Evolutionary conservation across 768 basidiomycete genomes (phyloP).

Genomic region (Symmetrospora coprosmae): DNA sequence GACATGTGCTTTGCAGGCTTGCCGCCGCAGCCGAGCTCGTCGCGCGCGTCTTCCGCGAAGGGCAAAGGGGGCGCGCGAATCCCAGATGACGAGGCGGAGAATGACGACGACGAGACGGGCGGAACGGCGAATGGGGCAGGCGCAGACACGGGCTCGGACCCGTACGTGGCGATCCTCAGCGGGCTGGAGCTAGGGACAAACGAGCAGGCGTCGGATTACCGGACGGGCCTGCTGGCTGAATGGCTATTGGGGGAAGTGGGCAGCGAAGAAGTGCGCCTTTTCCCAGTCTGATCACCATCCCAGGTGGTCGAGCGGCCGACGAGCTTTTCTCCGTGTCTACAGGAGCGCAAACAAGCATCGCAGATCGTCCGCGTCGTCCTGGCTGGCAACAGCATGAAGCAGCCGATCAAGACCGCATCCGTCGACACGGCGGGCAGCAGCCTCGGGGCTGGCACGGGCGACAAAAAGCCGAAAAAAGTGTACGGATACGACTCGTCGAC

Average conservation of each 20-base stretch:
- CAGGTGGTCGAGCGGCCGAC: neutral
- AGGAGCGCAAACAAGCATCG: slow-evolving; percentile 51
- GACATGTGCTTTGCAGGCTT: slow-evolving; percentile 75
- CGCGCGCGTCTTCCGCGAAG: neutral
- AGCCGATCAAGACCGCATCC: slow-evolving; percentile 41
- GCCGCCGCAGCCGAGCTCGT: slow-evolving; percentile 49
- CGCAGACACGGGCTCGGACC: too few species aligned
- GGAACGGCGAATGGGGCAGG: too few species aligned
- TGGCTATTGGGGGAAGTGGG: slow-evolving; percentile 74
- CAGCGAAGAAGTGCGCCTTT: slow-evolving; percentile 40
- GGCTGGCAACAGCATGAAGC: slow-evolving; percentile 69
- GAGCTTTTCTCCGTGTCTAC: neutral
- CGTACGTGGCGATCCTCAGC: slow-evolving; percentile 76
- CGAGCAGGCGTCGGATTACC: slow-evolving; percentile 43
- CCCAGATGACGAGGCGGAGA: slow-evolving; percentile 46
- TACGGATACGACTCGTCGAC: slow-evolving; percentile 51
- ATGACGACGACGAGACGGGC: slow-evolving; percentile 57
- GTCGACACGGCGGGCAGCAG: slow-evolving; percentile 27
- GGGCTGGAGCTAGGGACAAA: slow-evolving; percentile 65
- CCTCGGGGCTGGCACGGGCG: neutral
- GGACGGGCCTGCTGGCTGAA: slow-evolving; percentile 74
- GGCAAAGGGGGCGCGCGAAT: slow-evolving; percentile 3
- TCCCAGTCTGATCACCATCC: neutral
- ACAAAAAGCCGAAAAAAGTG: slow-evolving; percentile 43
- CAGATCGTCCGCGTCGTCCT: slow-evolving; percentile 73